Base-by-base conservation (phyloP, 148 eudicot species). In the Pouteria glomerata region DNA sequence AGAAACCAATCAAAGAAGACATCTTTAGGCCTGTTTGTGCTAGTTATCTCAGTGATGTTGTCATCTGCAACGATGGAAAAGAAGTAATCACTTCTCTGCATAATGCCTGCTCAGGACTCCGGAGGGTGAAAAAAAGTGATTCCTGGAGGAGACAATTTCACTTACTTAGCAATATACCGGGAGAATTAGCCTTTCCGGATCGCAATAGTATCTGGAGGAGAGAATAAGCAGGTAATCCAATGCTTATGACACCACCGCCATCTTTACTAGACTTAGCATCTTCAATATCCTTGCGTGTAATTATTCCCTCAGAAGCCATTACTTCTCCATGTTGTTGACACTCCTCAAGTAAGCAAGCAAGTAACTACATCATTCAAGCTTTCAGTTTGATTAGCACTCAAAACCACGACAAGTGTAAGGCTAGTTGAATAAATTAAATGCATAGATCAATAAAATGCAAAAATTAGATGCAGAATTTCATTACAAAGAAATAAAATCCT, bases 141-240 rank as follows among this genome's bases (percentile, higher is more conserved):
- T 3, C 31, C 6, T 55, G 68, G 14, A 35, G 21, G 57, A 51
- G 24, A 48, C 69, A 37, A 18, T 61, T 60, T 33, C 31, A 84
- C 93, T 69, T 84, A 91, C 98, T 77, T 50, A 95, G 60, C 84
- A 95, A 71, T 76, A 95, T 70, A 60, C 98, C 98, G 33, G 74
- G 30, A 45, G 89, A 84, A 74, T 84, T 78, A 51, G 90, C 87
- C 79, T 84, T 88, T 37, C 81, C 96, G 18, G 97, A 95, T 37
- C 87, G 90, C 56, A 91, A 18, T 50, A 95, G 86, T 52, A 81
- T 70, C 73, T 83, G 91, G 59, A 89, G 86, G 71, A 91, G 70
- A 83, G 81, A 83, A 73, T 86, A 91, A 65, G 98, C 93, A 29
- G 93, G 96, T 74, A 95, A 85, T 65, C 98, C 98, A 31, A 80